These are phyloP conservation scores for Dysphania ambrosioides DNA, from an alignment of 148 eudicot genomes.

Conservation along the genomic window DNA sequence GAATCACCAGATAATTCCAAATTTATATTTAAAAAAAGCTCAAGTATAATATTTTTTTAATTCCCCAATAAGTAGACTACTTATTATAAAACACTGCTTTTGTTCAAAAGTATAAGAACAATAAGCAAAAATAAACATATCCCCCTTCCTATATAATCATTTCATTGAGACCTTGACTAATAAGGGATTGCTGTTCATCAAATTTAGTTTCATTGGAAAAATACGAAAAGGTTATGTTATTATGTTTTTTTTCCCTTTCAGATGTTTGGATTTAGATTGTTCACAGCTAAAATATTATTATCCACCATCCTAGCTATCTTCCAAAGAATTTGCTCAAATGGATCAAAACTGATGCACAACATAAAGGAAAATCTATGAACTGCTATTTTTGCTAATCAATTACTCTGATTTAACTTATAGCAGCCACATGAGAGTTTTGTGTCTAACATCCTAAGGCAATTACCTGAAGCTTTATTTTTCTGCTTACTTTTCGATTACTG, in stretches of 20 bases:
- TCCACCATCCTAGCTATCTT: neutral
- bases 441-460: neutral
- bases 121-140: neutral
- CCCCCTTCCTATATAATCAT: neutral
- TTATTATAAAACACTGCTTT: neutral
- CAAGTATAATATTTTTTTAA: too few relatives aligned
- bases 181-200: neutral
- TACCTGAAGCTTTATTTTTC: neutral
- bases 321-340: neutral
- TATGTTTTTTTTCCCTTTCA: too few relatives aligned
- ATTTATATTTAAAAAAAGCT: neutral
- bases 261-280: neutral
- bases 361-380: neutral
- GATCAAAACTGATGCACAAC: neutral
- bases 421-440: neutral
- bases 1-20: neutral
- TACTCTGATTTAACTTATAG: neutral
- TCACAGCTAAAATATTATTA: neutral
- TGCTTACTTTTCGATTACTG: too few relatives aligned
- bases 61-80: neutral
- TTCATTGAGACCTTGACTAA: neutral
- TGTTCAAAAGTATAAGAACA: neutral
- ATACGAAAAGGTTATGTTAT: too few relatives aligned
- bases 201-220: neutral
- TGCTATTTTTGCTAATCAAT: neutral